Conservation (phyloP, 352 stramenopile species). For the Globisporangium apiculatum region DNA sequence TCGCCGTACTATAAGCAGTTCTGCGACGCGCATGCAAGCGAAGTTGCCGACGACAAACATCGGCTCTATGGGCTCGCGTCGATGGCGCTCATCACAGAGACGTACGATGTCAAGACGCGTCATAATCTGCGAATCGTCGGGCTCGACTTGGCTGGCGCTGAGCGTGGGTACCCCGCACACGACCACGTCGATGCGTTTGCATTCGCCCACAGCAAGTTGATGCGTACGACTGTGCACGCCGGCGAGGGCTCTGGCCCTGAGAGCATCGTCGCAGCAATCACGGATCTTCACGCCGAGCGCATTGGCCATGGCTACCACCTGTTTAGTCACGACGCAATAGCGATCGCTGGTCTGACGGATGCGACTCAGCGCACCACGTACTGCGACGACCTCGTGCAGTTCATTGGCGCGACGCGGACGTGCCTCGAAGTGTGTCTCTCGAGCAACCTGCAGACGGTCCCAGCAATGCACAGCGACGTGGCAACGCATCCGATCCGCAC, state of each 20-base stretch:
- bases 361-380: conserved; percentile 41
- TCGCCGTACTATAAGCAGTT: conserved; percentile 83
- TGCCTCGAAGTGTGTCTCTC: conserved; percentile 85
- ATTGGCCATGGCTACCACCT: conserved; percentile 84
- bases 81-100: conserved; percentile 76
- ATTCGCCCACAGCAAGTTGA: conserved; percentile 84
- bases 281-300: conserved; percentile 77
- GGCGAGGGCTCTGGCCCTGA: conserved; percentile 84
- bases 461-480: conserved; percentile 65
- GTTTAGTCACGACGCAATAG: conserved; percentile 74
- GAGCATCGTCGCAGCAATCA: conserved; percentile 84
- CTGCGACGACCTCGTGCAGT: conserved; percentile 78
- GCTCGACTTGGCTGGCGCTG: conserved; percentile 79
- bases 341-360: conserved; percentile 40
- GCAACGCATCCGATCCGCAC: conserved; percentile 63
- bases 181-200: conserved; percentile 79
- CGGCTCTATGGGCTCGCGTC: conserved; percentile 78
- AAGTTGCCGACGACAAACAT: conserved; percentile 33
- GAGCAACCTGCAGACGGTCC: conserved; percentile 84
- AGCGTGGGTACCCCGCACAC: conserved; percentile 71
- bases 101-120: conserved; percentile 57
- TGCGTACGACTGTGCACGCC: conserved; percentile 87
- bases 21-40: conserved; percentile 67
- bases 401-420: conserved; percentile 72
- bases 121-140: conserved; percentile 76